Base-by-base conservation (phyloP, 2,329 filamentous ascomycete species). In the Ambrosiella beaveri region DNA sequence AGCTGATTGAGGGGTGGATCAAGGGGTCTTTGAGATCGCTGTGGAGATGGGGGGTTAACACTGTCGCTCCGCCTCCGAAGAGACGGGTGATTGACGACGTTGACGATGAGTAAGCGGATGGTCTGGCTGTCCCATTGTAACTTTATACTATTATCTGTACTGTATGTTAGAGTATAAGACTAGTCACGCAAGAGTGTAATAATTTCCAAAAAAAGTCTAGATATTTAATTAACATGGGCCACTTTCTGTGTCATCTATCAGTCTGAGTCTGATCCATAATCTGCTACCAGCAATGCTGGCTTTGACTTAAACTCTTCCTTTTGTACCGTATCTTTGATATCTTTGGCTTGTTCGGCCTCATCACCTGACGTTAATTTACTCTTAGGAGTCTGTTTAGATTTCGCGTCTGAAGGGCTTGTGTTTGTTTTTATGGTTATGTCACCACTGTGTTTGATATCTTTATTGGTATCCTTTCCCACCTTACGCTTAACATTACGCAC, bases 1-100 rank as follows among this genome's bases (percentile, higher is more conserved):
- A 84, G 64, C 82, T 86, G 66, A 71, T 88, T 61, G 80, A 86
- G 68, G 84, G 84, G 15, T 82, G 81, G 75, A 76, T 81, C 64
- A 85, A 83, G 71, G 77, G 80, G 37, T 74, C 73, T 60, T 59
- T 83, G 54, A 72, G 80, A 56, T 71, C 72, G 59, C 60, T 81
- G 37, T 79, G 71, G 64, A 72, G 72, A 35, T 81, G 78, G 76
- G 72, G 73, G 2, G 69, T 68, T 35, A 63, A 65, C n/a, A 68
- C 69, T 39, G 71, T 71, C 56, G 68, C 68, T 39, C 65, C 66
- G 41, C 72, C 72, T 57, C 70, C 68, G 62, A 68, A 66, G 15
- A 68, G 70, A 52, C 72, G 72, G 39, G 69, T 74, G 8, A 71
- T 72, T 37, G 67, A 70, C 60, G 59, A 72, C 57, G 67, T 56